Base-by-base conservation (phyloP, 2,329 filamentous ascomycete species). In the Aspergillus aculeatinus region DNA sequence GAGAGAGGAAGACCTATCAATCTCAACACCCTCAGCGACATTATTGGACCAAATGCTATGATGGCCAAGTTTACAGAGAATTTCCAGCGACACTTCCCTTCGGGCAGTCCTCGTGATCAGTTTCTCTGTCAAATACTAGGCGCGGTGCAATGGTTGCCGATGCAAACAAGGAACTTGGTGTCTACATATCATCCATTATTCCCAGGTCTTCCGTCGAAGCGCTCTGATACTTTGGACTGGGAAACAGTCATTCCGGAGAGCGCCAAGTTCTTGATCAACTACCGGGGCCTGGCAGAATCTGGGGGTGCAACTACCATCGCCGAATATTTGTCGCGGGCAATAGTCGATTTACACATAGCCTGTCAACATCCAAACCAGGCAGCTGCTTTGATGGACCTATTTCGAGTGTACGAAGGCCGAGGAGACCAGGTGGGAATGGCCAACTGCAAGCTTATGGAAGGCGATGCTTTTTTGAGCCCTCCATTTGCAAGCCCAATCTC, bases 401-500 rank as follows among this genome's bases (percentile, higher is more conserved):
- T 59, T 48, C 25, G 57, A 27, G 29, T 44, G 31, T 65, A 63
- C 44, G 53, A 68, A 14, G 25, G 29, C 10, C n/a, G 64, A 1
- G 42, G 39, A 44, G 67, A 69, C 49, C 27, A 53, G 21, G 57
- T 42, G 2, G 67, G 66, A 7, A 65, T 68, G 65, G 67, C 61
- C 12, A 68, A 63, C 31, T 51, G 60, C 44, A 67, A 63, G 42
- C 31, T 69, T n/a, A 61, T 68, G 12, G 63, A 68, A 57, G 67
- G 59, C 1, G 67, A 69, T 54, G 55, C 23, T 52, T 29, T 65
- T 3, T 50, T 65, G 10, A 64, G 66, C 16, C 64, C 65, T 14
- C 58, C 65, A 10, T 69, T 69, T 44, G 52, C 66, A 1, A 69
- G 63, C 23, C 66, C 67, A 2, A n/a, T 68, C n/a, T 58, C 61